Evolutionary conservation across 2,329 filamentous ascomycete species (phyloP), one percentile per base, ranked within the genome.

Genomic region (Beauveria sp.): DNA sequence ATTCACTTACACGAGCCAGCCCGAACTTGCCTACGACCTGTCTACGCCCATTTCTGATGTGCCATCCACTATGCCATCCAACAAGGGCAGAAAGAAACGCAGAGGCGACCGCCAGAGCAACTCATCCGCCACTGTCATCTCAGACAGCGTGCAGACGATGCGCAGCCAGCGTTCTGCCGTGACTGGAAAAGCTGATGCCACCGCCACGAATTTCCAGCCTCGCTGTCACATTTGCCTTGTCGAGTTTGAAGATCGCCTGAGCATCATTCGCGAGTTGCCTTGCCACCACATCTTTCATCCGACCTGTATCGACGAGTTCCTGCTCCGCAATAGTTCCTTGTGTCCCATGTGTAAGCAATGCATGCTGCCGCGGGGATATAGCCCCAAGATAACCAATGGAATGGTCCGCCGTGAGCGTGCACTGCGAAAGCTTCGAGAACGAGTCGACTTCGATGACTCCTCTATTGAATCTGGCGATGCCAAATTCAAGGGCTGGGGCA

Each of bases 261-360:
- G 90, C 0, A 83, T 86, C 22, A 92, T 98, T 60, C 88, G 92
- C 60, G 90, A 97, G 73, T 79, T 98, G 3, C 86, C 91, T 0
- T 99, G 95, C 68, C 86, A 89, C 0, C 95, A 99, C 71, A 93
- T 98, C 61, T 99, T 93, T 73, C 93, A 99, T 66, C 88, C 90
- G 0, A 88, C 90, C 65, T 99, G 95, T 70, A 93, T 98, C 65
- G 93, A 98, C 70, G 83, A 87, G 24, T 96, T 95, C 68, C 79
- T 98, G 14, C 80, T 82, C 49, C 81, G 86, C 60, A 88, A 88
- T 70, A 96, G 90, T 70, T 96, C 90, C 20, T 80, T 97, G 2
- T 99, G 95, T 69, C 93, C 95, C 0, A 79, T 96, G 67, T 99
- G 95, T 79, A 97, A 96, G 72, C 84, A 87, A 63, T 90, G 84